These are phyloP conservation scores for Fulvia fulva DNA, from an alignment of 2,329 filamentous ascomycete species.

Conservation along the genomic window DNA sequence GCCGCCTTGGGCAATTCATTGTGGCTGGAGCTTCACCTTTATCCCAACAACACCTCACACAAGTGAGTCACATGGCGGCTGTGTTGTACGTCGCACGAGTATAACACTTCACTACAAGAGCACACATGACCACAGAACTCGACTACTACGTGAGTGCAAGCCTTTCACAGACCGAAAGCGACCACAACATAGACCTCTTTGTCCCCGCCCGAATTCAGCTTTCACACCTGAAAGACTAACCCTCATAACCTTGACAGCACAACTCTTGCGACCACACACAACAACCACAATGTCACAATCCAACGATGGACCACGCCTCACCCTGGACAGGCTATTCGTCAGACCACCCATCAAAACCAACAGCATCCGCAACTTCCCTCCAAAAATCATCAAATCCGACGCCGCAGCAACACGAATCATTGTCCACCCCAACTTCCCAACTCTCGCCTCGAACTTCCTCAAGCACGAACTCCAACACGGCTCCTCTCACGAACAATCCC, in stretches of 20 bases:
- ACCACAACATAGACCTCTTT: not conserved
- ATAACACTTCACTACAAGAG: not conserved
- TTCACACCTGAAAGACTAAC: too few species aligned
- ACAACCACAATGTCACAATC: not conserved
- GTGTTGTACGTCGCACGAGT: not conserved
- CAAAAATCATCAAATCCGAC: conserved; percentile 17
- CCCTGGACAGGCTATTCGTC: conserved; percentile 3
- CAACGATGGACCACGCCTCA: not conserved
- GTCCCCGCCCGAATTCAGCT: too few species aligned
- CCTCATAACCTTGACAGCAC: too few species aligned
- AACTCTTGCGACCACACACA: not conserved
- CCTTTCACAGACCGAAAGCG: too few species aligned
- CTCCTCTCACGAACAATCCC: conserved; percentile 24
- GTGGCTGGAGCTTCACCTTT: not conserved
- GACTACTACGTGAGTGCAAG: too few species aligned
- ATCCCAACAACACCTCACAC: not conserved
- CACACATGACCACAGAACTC: not conserved
- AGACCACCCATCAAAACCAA: conserved; percentile 24
- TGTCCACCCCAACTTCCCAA: conserved; percentile 28
- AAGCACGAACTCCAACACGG: conserved; percentile 28
- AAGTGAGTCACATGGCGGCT: not conserved
- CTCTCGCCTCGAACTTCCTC: conserved; percentile 28
- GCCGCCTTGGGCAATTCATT: not conserved
- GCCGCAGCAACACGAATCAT: conserved; percentile 28
- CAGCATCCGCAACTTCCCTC: conserved; percentile 24